Evolutionary conservation across 805 yeast genomes (phyloP), one percentile per base, ranked within the genome.

Genomic region (Ogataea ramenticola): DNA sequence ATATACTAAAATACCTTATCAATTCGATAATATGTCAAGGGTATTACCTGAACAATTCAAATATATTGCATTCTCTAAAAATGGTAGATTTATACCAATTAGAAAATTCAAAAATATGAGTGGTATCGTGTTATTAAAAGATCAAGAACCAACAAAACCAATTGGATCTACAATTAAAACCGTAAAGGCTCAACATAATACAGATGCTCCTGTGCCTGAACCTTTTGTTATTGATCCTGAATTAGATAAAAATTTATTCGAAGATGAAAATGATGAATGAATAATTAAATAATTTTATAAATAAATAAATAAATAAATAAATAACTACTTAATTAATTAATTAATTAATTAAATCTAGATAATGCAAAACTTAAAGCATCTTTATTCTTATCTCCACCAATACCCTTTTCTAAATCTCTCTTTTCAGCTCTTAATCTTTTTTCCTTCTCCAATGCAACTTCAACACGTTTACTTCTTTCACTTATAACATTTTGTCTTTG

Each of bases 31-130:
- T 60, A 70, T 91, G 75, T 75, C 93, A 12, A 79, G 99, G 57
- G 96, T 93, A 2, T 70, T 93, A 44, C 98, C 98, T 15, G 77
- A 82, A 38, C 98, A 93, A 67, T 72, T 90, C 46, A 83, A 82
- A 63, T 87, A 80, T 66, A 78, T 93, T 42, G 74, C 95, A 4
- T 89, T 91, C 60, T 64, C 71, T 33, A 82, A 83, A 57, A 84
- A 79, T 44, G 82, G 77, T 40, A 75, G 96, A 57, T 91, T 83
- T 63, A 75, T 71, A 30, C 97, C 98, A 5, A 82, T 89, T 9
- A 82, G 95, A 62, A 83, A 81, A 60, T 80, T 79, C 60, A 81
- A 69, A 68, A 77, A 86, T 58, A 46, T 64, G 66, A 67, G 80
- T 37, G 95, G 95, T 42, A 79, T 87, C 40, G 77, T 87, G 43